A percentile compares a stretch with the other conserved stretches of the same genome.
Conservation (phyloP, 441 rosid species). For the Adansonia gregorii region DNA sequence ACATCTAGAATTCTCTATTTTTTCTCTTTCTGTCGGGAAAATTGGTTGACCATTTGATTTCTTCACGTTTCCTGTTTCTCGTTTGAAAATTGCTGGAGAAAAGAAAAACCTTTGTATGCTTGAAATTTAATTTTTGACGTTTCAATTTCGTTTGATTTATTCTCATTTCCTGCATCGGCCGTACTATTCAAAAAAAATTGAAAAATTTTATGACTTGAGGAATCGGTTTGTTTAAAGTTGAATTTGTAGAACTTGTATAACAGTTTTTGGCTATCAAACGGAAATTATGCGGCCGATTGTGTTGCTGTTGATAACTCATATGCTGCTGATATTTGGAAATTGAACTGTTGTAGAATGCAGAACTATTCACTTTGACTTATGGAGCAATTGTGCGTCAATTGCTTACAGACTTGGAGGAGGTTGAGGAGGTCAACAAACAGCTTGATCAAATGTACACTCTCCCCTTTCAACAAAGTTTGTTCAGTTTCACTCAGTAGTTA, state of each 20-base stretch:
- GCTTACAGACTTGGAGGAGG: constrained; percentile 94
- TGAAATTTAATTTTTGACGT: neutral
- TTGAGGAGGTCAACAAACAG: constrained; percentile 93
- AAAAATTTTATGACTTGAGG: neutral
- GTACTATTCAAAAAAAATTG: no score
- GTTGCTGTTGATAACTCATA: neutral
- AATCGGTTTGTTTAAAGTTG: neutral
- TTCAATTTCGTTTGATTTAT: neutral
- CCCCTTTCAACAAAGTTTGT: neutral
- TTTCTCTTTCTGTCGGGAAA: neutral
- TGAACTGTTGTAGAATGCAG: constrained; percentile 70
- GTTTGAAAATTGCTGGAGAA: no score
- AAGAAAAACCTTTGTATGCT: neutral
- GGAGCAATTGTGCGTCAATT: constrained; percentile 90
- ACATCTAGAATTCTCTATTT: neutral
- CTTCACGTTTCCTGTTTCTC: neutral
- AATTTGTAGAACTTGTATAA: neutral
- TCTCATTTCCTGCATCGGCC: neutral
- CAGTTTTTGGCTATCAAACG: neutral
- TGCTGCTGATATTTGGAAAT: constrained; percentile 1
- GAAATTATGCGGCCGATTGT: neutral
- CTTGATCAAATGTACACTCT: constrained; percentile 86
- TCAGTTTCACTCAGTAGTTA: neutral
- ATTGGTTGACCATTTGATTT: neutral
- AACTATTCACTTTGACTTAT: constrained; percentile 84